phyloP scores from a whole-genome alignment of 257 asterid genomes.

The Solanum pennellii region DNA sequence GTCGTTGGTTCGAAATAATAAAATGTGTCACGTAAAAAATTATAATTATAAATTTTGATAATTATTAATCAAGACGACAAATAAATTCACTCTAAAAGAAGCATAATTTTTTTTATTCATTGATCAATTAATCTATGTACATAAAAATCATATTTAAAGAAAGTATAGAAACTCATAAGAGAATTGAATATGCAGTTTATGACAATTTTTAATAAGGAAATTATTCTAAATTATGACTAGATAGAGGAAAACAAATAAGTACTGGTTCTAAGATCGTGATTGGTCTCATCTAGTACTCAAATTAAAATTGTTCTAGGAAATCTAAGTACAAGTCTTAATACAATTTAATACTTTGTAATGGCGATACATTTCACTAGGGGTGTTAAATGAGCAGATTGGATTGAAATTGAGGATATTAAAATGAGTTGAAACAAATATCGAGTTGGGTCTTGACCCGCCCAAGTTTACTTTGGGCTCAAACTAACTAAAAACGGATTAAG shows the following conservation, averaged over 20 bases:
- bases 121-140: background rate
- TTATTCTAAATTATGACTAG: background rate
- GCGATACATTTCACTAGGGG: background rate
- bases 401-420: no score
- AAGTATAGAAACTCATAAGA: background rate
- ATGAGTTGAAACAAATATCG: no score
- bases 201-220: background rate
- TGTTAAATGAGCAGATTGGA: no score
- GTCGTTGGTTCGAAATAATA: no score
- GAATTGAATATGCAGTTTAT: background rate
- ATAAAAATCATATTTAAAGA: no score
- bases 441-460: fast-evolving
- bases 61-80: background rate
- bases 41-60: no score
- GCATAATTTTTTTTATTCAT: background rate
- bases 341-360: background rate
- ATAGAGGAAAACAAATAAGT: background rate
- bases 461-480: no score
- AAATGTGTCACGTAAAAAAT: no score
- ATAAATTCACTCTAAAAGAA: no score
- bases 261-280: background rate
- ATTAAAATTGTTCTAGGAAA: background rate
- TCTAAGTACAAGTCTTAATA: background rate
- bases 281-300: background rate
- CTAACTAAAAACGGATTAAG: fast-evolving